These are phyloP conservation scores for Triangularia verruculosa DNA, from an alignment of 2,329 filamentous ascomycete species.

Conservation along the genomic window DNA sequence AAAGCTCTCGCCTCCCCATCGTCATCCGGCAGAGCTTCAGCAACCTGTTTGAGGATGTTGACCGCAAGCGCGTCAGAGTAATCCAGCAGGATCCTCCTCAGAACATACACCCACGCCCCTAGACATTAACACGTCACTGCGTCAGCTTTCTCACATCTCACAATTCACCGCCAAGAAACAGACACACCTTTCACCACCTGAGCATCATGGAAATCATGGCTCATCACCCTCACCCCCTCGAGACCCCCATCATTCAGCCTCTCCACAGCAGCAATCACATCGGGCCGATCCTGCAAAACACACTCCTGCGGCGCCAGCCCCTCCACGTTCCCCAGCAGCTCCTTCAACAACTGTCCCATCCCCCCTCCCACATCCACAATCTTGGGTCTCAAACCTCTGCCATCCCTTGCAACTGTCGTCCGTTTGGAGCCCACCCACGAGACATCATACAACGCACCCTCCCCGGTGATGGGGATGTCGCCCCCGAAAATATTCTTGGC, in stretches of 20 bases:
- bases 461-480: slow-evolving; percentile 15
- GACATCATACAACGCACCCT: slow-evolving; percentile 27
- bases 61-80: slow-evolving; percentile 28
- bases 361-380: slow-evolving; percentile 27
- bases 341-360: slow-evolving; percentile 24
- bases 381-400: background rate
- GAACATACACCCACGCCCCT: slow-evolving; percentile 30
- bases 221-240: slow-evolving; percentile 26
- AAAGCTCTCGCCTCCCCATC: slow-evolving; percentile 25
- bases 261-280: slow-evolving; percentile 27
- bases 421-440: slow-evolving; percentile 22
- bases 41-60: slow-evolving; percentile 24
- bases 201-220: slow-evolving; percentile 31
- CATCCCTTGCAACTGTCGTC: background rate
- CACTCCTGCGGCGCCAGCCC: slow-evolving; percentile 12
- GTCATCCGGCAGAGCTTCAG: slow-evolving; percentile 22
- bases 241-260: slow-evolving; percentile 19
- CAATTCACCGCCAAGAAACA: too few species aligned
- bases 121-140: background rate
- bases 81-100: slow-evolving; percentile 32
- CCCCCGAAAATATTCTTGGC: slow-evolving; percentile 24
- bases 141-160: background rate
- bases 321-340: slow-evolving; percentile 16
- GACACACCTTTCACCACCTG: slow-evolving; percentile 30
- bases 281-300: slow-evolving; percentile 21